Conservation (phyloP, 768 basidiomycete genomes). For the Termitomyces sp. region DNA sequence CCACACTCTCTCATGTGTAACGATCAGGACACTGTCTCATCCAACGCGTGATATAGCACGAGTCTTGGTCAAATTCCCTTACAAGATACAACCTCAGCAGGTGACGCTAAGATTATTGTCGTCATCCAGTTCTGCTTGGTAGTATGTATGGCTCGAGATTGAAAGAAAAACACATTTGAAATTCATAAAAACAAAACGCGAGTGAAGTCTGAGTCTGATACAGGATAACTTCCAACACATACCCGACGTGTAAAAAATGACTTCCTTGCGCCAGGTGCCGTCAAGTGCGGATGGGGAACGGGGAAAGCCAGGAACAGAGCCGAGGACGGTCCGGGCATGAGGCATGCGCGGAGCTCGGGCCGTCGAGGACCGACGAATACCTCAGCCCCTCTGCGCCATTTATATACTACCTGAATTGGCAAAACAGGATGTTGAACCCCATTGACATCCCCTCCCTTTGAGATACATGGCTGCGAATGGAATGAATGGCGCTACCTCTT, state of each 20-base stretch:
- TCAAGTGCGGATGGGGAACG: slow-evolving; percentile 1
- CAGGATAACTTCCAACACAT: background rate
- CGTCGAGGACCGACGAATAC: slow-evolving; percentile 19
- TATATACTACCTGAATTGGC: slow-evolving; percentile 20
- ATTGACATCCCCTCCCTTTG: slow-evolving; percentile 8
- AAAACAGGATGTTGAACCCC: slow-evolving; percentile 14
- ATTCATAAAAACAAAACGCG: background rate
- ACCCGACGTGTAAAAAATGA: background rate
- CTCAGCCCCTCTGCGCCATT: slow-evolving; percentile 11
- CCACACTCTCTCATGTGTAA: background rate
- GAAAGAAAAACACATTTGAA: background rate
- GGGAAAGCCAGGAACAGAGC: slow-evolving; percentile 2
- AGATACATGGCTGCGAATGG: slow-evolving; percentile 44
- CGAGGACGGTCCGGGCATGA: slow-evolving; percentile 22
- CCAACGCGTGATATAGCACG: slow-evolving; percentile 3
- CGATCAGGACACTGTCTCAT: background rate
- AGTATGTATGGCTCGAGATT: too few relatives aligned
- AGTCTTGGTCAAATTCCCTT: background rate
- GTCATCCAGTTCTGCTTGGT: too few relatives aligned
- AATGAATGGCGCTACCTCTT: slow-evolving; percentile 26
- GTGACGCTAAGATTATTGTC: background rate
- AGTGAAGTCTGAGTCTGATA: background rate
- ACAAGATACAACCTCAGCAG: background rate
- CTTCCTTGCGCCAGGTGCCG: background rate
- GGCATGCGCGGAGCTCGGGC: slow-evolving; percentile 20